Evolutionary conservation across 2,329 filamentous ascomycete species (phyloP), one percentile per base, ranked within the genome.

Genomic region (Ophiostoma novo-ulmi): DNA sequence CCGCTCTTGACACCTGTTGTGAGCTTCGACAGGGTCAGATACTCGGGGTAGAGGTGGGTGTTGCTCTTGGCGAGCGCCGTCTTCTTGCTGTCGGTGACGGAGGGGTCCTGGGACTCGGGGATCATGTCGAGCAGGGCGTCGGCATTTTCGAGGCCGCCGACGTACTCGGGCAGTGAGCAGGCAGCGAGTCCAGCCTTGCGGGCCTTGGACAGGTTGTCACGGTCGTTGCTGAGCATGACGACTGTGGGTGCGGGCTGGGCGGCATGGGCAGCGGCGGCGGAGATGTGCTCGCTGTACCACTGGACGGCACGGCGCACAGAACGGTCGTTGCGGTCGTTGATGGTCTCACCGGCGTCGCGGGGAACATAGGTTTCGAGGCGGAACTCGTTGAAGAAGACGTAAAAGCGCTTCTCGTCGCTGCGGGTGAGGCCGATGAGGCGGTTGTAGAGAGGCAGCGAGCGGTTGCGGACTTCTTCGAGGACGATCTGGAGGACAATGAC

Each of bases 381-480:
- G 78, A 99, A 99, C 76, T 99, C 95, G 79, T 99, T 99, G 87
- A 98, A 98, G 79, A 99, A 99, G 69, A 99, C 92, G 77, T 98
- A 97, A 79, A 97, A 98, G 70, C 94, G 89, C 84, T 99, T 99
- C 74, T 97, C 93, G 76, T 97, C 93, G 77, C 94, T 97, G 80
- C 94, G 97, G 55, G 94, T 97, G 74, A 99, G 84, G 31, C 91
- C 89, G 75, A 98, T 88, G 68, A 99, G 84, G 55, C 95, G 91
- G 79, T 97, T 97, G 82, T 98, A 99, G 52, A 99, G 87, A 61
- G 95, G 95, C 73, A 98, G 81, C 14, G 94, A 98, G 75, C 94
- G 88, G 79, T 97, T 97, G 78, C 93, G 92, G 72, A 99, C 86
- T 82, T 99, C 95, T 80, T 99, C 95, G 17, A 99, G 87, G 5